Evolutionary conservation across 306 rosid species (phyloP), one percentile per base, ranked within the genome.

Genomic region (Vigna unguiculata): DNA sequence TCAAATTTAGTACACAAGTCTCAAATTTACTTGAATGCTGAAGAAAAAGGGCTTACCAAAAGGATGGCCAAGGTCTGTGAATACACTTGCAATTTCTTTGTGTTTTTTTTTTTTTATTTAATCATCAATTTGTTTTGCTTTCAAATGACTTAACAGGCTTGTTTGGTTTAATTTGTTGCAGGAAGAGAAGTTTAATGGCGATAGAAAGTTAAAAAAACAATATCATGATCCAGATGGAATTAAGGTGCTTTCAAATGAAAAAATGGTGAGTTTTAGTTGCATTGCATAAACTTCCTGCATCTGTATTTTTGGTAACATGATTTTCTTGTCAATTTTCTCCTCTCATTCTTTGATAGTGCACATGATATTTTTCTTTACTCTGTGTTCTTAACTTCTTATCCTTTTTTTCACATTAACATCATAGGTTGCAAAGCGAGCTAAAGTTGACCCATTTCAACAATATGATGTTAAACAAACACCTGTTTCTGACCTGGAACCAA

Each of bases 341-440:
- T 34, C 30, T 66, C 20, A 36, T 48, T 57, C 66, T 77, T 15
- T 36, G 74, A 22, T 47, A 24, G 34, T 7, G 21, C 45, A 41
- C 60, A 22, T 7, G 40, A 80, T 67, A 59, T 70, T 70, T 71
- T 54, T 4, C 77, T 76, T 63, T 81, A 17, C 58, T 77, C 10
- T 80, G 85, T 78, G 41, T 64, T 20, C 66, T 59, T 59, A 30
- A 3, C n/a, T n/a, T n/a, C n/a, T n/a, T n/a, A n/a, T 2, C 32
- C 32, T 3, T 30, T 14, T 58, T 59, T 30, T 4, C 17, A 28
- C 13, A 25, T 25, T 28, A 59, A 59, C 20, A 28, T 11, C 21
- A 53, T 69, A 90, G 99, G 93, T 78, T 59, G 79, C 86, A 62
- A 89, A 91, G 82, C 86, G 79, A 68, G 87, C 32, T 48, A 84